Conservation (phyloP, 257 asterid species). For the Solanum etuberosum region DNA sequence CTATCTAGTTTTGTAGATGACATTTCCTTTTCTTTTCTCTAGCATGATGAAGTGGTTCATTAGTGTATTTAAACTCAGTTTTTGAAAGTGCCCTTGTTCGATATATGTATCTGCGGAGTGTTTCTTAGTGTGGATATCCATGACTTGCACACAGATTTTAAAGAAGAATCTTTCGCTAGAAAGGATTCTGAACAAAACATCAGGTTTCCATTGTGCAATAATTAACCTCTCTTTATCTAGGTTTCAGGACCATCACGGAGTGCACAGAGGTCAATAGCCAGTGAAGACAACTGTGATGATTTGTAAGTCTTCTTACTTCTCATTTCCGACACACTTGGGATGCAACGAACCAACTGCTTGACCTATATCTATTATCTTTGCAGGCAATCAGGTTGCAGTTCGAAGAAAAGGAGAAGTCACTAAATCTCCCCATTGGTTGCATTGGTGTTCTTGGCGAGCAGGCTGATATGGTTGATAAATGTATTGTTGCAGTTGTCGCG, state of each 20-base stretch:
- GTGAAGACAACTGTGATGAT: conserved; percentile 53
- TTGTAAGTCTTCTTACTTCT: conserved; percentile 36
- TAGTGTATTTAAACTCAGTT: neutral
- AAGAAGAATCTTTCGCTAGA: neutral
- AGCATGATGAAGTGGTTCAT: neutral
- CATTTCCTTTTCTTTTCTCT: neutral
- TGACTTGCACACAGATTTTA: neutral
- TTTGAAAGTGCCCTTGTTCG: neutral
- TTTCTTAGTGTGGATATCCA: neutral
- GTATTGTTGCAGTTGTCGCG: conserved; percentile 3
- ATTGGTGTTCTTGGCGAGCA: neutral
- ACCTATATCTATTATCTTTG: neutral
- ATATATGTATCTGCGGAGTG: neutral
- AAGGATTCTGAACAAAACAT: neutral
- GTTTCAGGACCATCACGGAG: conserved; percentile 40
- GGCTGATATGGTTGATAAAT: neutral
- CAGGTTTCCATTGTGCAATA: neutral
- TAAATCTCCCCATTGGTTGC: conserved; percentile 19
- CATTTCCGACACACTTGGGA: neutral
- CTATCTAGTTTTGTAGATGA: neutral
- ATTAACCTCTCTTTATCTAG: conserved; percentile 13
- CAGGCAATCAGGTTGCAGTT: conserved; percentile 60
- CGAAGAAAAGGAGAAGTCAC: conserved; percentile 46
- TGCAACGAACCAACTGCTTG: neutral
- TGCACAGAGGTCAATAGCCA: conserved; percentile 47